Base-by-base conservation (phyloP, 2,329 filamentous ascomycete species). In the Penicillium sp. region DNA sequence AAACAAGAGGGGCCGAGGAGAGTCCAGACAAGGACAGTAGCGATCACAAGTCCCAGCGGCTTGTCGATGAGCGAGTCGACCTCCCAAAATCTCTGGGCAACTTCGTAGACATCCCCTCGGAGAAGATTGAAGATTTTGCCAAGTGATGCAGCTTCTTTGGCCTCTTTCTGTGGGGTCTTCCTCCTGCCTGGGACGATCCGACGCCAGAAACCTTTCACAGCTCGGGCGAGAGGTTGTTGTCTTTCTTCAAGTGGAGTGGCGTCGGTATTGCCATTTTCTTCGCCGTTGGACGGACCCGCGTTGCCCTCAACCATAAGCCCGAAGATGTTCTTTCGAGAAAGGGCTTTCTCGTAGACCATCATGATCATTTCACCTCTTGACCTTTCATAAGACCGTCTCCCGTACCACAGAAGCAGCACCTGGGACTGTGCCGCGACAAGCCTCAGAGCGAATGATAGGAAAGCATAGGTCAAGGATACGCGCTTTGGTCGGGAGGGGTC, bases 71-170 rank as follows among this genome's bases (percentile, higher is more conserved):
- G 73, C n/a, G 77, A 76, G 2, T 87, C 80, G 44, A 93, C 87
- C 52, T 95, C 90, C 90, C 90, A 95, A 60, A 95, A 93, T 36
- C 87, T 57, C 51, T 70, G 68, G 13, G 66, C 67, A 6, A 70
- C 67, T 49, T 70, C 66, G 31, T 72, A 69, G 9, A 67, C 68
- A 53, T 70, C 71, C 6, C 77, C 77, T 31, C 89, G 84, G 76
- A 95, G 87, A 2, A 95, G 71, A 60, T 95, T 95, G 53, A 95
- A 79, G 43, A 95, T 93, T 64, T 95, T 95, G 7, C 90, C 90
- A 71, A 91, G 92, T 0, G 88, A 89, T 0, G 90, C 89, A 2
- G 86, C 80, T 47, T 80, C 73, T 48, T 79, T 77, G 22, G 51
- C 52, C 47, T 67, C 66, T 37, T 62, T 54, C 29, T 54, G 64